Base-by-base conservation (phyloP, 257 asterid species). In the Gentiana macrophylla region DNA sequence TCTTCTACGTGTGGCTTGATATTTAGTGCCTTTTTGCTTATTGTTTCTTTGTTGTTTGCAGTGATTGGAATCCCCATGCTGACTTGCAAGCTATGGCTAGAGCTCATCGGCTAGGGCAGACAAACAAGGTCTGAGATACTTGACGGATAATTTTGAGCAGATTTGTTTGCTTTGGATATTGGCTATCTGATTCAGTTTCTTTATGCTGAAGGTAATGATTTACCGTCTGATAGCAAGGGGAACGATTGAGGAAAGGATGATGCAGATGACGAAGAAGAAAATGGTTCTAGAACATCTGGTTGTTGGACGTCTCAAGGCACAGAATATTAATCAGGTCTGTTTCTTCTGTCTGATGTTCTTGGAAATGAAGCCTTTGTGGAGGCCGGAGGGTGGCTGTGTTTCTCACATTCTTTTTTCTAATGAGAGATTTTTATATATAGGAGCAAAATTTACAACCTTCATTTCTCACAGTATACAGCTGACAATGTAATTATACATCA, bases 51-150 rank as follows among this genome's bases (percentile, higher is more conserved):
- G 57, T 55, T 77, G 63, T 61, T 67, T 66, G 73, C 94, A 92
- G 98, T 57, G 98, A 92, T 72, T 92, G 98, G 98, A 92, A 92
- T 72, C 98, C 98, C 62, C 98, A 92, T 66, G 98, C 98, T 65
- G 98, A 92, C 72, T 79, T 92, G 67, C 98, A 92, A 79, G 98
- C 98, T 69, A 92, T 92, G 98, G 98, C 98, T 57, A 83, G 98
- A 72, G 98, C 98, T 67, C 98, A 92, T 70, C 92, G 98, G 62
- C 97, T 92, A 65, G 98, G 98, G 62, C 98, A 92, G 75, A 92
- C 98, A 55, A 88, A 88, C 72, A 92, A 84, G 98, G 98, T 89
- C 52, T 48, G 63, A 56, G 13, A 54, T 68, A 15, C 9, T 51
- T 35, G 46, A 41, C 10, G 46, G 46, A 41, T 41, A 2, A 4